Base-by-base conservation (phyloP, 768 basidiomycete genomes). In the Psilocybe azurescens region DNA sequence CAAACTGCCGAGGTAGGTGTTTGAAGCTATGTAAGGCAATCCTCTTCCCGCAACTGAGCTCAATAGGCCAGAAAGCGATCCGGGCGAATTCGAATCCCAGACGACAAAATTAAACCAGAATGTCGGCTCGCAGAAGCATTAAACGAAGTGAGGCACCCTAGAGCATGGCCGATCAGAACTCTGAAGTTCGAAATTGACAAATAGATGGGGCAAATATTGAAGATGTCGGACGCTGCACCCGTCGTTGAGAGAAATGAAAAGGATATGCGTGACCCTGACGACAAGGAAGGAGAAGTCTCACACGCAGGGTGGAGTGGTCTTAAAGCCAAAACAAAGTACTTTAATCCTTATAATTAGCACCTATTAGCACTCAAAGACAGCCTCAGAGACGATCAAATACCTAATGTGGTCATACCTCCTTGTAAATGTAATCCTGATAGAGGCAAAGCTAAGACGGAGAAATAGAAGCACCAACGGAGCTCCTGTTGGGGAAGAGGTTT, bases 381-480 rank as follows among this genome's bases (percentile, higher is more conserved):
- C 24, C 24, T 24, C 59, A 55, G 44, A 52, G 49, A 61, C 49
- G 46, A 54, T 14, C 47, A 36, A 48, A 14, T 44, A 16, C n/a
- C 41, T 56, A 47, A 41, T 49, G 49, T 61, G 46, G 48, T 48
- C 60, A 50, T 54, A 50, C 51, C 38, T 28, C n/a, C 44, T 60
- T 47, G 48, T 33, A 54, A 61, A 56, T 30, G 53, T 48, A 60
- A 59, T 52, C 18, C 9, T 48, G 20, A 52, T 1, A 24, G 24
- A 24, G 28, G 3, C 29, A 51, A 38, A n/a, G n/a, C 38, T 20
- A 30, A 52, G 50, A 41, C 36, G 39, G 50, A 36, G 16, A 36
- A 59, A 52, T 8, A 33, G 58, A 51, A 44, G 50, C 49, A 59
- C 52, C 58, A 59, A 32, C 58, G 58, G 49, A 16, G 38, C 48